These are phyloP conservation scores for Penicillium brevicompactum DNA, from an alignment of 2,329 filamentous ascomycete genomes.

Conservation along the genomic window DNA sequence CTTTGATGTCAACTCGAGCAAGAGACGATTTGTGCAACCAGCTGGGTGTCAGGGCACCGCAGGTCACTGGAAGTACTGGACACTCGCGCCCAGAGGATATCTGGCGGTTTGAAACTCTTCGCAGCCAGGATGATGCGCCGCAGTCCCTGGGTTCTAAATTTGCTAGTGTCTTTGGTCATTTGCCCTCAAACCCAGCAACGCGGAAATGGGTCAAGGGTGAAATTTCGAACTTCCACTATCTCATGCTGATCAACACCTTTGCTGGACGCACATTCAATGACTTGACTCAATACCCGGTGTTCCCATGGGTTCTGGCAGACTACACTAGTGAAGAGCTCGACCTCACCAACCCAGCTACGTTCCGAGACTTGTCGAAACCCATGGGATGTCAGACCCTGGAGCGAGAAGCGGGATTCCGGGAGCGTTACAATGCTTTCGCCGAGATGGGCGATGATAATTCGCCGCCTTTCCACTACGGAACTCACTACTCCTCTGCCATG, in stretches of 20 bases:
- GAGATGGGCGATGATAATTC: conserved; percentile 79
- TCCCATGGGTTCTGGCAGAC: conserved; percentile 94
- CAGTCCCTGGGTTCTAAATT: conserved; percentile 82
- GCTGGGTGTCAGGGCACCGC: conserved; percentile 76
- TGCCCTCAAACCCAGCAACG: conserved; percentile 79
- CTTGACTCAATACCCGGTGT: conserved; percentile 95
- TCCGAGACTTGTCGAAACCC: conserved; percentile 88
- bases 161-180: conserved; percentile 85
- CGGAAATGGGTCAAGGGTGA: conserved; percentile 90
- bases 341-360: conserved; percentile 77
- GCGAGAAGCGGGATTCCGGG: conserved; percentile 76
- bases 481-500: conserved; percentile 98
- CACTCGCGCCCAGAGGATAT: conserved; percentile 80
- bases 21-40: conserved; percentile 81
- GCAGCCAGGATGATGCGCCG: conserved; percentile 64
- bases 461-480: conserved; percentile 93
- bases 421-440: conserved; percentile 82
- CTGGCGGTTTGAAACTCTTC: conserved; percentile 87
- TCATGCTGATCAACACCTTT: conserved; percentile 98
- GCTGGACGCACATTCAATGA: conserved; percentile 97
- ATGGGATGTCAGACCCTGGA: conserved; percentile 87
- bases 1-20: conserved; percentile 70
- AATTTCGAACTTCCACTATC: conserved; percentile 97
- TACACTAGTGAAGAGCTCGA: conserved; percentile 94
- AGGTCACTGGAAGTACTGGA: conserved; percentile 70